Conservation (phyloP, 352 stramenopile genomes). For the Pythium pyrilobum region DNA sequence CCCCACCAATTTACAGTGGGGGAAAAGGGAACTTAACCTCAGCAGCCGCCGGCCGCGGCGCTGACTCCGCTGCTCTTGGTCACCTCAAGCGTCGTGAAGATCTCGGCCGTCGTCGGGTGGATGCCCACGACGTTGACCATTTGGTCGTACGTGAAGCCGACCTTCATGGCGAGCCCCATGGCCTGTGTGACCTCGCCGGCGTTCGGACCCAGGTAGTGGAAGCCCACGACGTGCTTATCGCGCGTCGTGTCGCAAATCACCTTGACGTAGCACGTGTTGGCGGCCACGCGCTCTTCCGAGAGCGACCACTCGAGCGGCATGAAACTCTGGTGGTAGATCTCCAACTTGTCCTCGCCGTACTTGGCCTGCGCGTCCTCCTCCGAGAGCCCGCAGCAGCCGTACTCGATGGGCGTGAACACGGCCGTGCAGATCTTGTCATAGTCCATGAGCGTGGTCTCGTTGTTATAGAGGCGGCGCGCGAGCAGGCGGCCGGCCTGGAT, state of each 20-base stretch:
- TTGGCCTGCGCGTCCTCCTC: constrained; percentile 93
- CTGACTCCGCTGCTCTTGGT: constrained; percentile 93
- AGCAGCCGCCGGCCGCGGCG: constrained; percentile 93
- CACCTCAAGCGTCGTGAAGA: constrained; percentile 92
- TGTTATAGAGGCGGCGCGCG: constrained; percentile 90
- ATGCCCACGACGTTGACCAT: constrained; percentile 94
- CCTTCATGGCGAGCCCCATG: constrained; percentile 94
- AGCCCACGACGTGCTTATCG: constrained; percentile 91
- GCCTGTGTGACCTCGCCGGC: constrained; percentile 94
- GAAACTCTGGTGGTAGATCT: constrained; percentile 97
- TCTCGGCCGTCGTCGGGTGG: constrained; percentile 95
- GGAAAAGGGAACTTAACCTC: constrained; percentile 80
- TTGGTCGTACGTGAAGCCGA: constrained; percentile 92
- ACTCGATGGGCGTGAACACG: constrained; percentile 98
- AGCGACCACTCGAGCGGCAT: constrained; percentile 94
- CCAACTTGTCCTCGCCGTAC: constrained; percentile 89
- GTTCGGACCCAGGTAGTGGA: constrained; percentile 98
- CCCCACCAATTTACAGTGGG: background rate
- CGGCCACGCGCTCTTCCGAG: constrained; percentile 42
- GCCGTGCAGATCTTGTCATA: constrained; percentile 90
- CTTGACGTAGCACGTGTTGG: constrained; percentile 93
- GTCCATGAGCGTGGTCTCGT: constrained; percentile 82
- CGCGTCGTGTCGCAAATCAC: constrained; percentile 90
- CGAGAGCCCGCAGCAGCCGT: constrained; percentile 94
- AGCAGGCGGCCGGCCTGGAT: constrained; percentile 93